A percentile compares a stretch with the other conserved stretches of the same genome.
Conservation (phyloP, 331 rosid species). For the Pyrus hybrid region DNA sequence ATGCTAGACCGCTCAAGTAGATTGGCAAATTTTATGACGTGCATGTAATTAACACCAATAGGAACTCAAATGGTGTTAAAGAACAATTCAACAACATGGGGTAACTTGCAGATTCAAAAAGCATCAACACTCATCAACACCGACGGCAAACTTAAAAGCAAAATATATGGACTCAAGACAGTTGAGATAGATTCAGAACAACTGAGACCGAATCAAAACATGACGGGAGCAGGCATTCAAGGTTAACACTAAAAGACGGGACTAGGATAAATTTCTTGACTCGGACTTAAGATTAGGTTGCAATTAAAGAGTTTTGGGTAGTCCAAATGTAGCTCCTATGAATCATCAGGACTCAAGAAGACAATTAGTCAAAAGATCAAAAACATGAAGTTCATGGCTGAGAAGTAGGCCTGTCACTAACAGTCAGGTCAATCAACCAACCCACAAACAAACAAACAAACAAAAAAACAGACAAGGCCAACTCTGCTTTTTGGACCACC, state of each 20-base stretch:
- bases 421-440: background rate
- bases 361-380: background rate
- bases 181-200: background rate
- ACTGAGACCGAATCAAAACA: background rate
- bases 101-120: background rate
- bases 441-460: background rate
- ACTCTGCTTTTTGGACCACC: no score
- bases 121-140: no score
- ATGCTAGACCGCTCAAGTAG: background rate
- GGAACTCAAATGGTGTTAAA: background rate
- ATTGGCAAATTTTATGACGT: background rate
- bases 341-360: background rate
- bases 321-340: background rate
- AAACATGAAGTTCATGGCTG: background rate
- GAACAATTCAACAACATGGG: background rate
- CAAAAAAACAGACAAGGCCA: no score
- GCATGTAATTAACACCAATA: background rate
- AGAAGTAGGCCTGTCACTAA: background rate
- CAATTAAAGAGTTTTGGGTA: background rate
- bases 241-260: background rate
- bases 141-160: background rate
- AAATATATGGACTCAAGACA: background rate
- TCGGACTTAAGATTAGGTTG: background rate
- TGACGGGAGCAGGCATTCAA: background rate
- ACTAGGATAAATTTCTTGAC: background rate